phyloP scores from a whole-genome alignment of 2,329 filamentous ascomycete species.

The Exophiala sideris region DNA sequence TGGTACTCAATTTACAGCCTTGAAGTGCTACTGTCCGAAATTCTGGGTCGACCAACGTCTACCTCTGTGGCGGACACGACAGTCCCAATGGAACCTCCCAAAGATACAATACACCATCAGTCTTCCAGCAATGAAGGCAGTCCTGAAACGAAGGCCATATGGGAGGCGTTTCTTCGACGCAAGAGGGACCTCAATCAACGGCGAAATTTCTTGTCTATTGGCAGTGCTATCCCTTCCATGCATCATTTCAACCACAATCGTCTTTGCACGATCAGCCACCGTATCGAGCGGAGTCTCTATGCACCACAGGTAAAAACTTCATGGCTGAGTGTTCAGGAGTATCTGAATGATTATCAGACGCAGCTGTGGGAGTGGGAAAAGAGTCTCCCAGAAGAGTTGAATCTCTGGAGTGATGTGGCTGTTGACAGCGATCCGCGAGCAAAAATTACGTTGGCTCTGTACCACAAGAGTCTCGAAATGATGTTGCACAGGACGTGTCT shows the following conservation, averaged over 20 bases:
- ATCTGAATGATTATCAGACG: neutral
- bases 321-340: neutral
- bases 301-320: neutral
- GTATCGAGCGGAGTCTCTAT: neutral
- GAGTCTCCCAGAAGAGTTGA: neutral
- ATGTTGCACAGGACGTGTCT: slow-evolving; percentile 1
- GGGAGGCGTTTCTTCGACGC: neutral
- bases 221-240: neutral
- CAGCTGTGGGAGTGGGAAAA: slow-evolving; percentile 1
- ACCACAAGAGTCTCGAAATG: neutral
- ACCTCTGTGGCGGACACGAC: neutral
- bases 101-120: neutral
- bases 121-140: neutral
- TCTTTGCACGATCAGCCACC: neutral
- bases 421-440: neutral
- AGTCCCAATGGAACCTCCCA: neutral
- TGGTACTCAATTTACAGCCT: slow-evolving; percentile 1
- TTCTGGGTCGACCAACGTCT: neutral
- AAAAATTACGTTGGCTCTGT: neutral
- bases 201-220: neutral
- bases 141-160: neutral
- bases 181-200: neutral
- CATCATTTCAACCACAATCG: neutral
- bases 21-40: neutral
- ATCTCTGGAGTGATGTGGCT: neutral